Percentiles rank a stretch among this genome's conserved stretches.
phyloP scores from a whole-genome alignment of 257 asterid species.

The Solanum chaucha region DNA sequence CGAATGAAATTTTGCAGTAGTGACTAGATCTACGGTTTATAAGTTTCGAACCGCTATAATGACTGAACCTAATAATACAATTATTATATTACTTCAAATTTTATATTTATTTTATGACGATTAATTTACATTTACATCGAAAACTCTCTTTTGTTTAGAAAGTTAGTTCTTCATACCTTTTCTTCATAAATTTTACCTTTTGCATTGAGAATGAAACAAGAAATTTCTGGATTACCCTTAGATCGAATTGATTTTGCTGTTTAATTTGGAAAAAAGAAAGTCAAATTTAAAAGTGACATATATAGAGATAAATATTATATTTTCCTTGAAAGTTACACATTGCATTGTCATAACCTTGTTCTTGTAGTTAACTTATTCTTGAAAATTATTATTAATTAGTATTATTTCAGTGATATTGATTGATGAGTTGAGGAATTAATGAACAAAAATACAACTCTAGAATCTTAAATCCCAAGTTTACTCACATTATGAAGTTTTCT shows the following conservation, averaged over 20 bases:
- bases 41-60: rapidly evolving
- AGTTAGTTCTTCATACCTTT: background rate
- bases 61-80: background rate
- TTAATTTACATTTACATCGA: background rate
- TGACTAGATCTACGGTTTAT: background rate
- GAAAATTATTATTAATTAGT: background rate
- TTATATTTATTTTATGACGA: no score
- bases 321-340: background rate
- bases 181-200: background rate
- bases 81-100: no score
- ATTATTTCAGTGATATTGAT: background rate
- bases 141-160: background rate
- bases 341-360: background rate
- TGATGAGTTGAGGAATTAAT: background rate
- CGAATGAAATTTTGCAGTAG: background rate
- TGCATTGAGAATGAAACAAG: background rate
- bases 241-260: background rate
- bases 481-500: background rate
- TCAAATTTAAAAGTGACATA: background rate
- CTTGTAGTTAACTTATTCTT: background rate
- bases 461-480: background rate
- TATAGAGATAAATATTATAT: background rate
- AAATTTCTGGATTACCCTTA: background rate
- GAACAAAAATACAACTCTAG: background rate
- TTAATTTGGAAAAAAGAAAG: background rate